phyloP scores from a whole-genome alignment of 495 filamentous ascomycete genomes.

The Ascodesmis nigricans region DNA sequence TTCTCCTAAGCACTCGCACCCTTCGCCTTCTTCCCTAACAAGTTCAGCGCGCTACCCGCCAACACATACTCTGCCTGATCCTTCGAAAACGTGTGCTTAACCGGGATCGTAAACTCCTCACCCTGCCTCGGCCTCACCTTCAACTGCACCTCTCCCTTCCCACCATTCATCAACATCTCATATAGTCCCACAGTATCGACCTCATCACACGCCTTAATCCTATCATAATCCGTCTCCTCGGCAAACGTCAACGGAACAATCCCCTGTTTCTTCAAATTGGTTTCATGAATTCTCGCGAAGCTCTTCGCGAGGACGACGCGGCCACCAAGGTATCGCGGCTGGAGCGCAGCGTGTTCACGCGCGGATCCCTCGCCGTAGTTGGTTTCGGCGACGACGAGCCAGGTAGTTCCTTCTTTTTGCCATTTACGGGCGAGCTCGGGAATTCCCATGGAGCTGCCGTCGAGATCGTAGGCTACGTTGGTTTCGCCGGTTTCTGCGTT shows the following conservation, averaged over 20 bases:
- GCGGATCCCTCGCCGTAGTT: constrained; percentile 97
- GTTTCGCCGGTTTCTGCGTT: constrained; percentile 83
- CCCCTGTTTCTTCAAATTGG: constrained; percentile 97
- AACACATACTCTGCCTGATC: constrained; percentile 83
- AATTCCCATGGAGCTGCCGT: constrained; percentile 43
- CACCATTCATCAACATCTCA: constrained; percentile 56
- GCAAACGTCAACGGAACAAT: constrained; percentile 81
- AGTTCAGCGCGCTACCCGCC: constrained; percentile 82
- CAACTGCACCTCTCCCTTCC: constrained; percentile 53
- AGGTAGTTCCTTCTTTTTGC: constrained; percentile 45
- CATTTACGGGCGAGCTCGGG: constrained; percentile 69
- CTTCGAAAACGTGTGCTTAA: constrained; percentile 58
- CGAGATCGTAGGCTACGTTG: constrained; percentile 70
- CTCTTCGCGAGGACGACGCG: constrained; percentile 71
- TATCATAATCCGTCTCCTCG: constrained; percentile 69
- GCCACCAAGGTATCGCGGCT: constrained; percentile 80
- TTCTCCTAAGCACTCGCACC: no score
- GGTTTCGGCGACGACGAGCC: constrained; percentile 88
- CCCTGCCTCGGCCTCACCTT: constrained; percentile 40
- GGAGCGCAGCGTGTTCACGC: constrained; percentile 87
- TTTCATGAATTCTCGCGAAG: constrained; percentile 95
- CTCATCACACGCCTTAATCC: constrained; percentile 55
- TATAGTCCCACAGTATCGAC: constrained; percentile 63
- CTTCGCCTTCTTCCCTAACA: constrained; percentile 43
- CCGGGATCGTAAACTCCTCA: constrained; percentile 35